A percentile compares a stretch with the other conserved stretches of the same genome.
These are phyloP conservation scores for Trametes maxima DNA, from an alignment of 768 basidiomycete genomes.

Conservation along the genomic window DNA sequence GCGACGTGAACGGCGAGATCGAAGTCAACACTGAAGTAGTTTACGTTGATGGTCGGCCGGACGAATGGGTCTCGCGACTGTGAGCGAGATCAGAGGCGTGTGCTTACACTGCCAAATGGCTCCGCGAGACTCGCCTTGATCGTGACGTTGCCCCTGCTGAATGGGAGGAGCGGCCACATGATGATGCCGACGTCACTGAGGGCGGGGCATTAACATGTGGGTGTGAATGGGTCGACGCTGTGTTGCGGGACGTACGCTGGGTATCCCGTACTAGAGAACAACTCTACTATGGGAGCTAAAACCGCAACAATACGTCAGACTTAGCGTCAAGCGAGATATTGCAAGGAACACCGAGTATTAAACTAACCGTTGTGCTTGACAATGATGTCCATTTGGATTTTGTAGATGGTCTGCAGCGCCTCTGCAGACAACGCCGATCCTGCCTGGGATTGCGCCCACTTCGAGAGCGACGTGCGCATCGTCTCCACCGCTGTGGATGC, in stretches of 20 bases:
- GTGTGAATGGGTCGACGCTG: no score
- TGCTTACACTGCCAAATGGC: background rate
- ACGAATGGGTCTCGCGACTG: conserved; percentile 52
- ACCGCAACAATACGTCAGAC: conserved; percentile 3
- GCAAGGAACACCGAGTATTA: background rate
- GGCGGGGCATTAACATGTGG: background rate
- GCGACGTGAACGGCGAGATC: conserved; percentile 56
- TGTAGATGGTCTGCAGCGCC: conserved; percentile 46
- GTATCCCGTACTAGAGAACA: conserved; percentile 50
- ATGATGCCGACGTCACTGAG: conserved; percentile 48
- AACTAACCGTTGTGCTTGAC: conserved; percentile 45
- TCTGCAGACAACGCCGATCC: conserved; percentile 40
- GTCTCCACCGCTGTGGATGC: conserved; percentile 31
- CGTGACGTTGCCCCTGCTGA: conserved; percentile 52
- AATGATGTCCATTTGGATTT: conserved; percentile 49
- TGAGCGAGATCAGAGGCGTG: background rate
- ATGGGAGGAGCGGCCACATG: conserved; percentile 59
- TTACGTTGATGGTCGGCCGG: conserved; percentile 48
- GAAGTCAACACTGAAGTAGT: conserved; percentile 52
- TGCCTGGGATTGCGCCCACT: conserved; percentile 50
- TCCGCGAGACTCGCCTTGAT: conserved; percentile 39
- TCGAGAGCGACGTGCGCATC: conserved; percentile 41
- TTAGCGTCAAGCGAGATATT: no score
- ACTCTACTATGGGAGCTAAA: conserved; percentile 48
- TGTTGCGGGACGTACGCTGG: conserved; percentile 40